These are phyloP conservation scores for Nigrospora oryzae DNA, from an alignment of 2,329 filamentous ascomycete genomes.

Conservation along the genomic window DNA sequence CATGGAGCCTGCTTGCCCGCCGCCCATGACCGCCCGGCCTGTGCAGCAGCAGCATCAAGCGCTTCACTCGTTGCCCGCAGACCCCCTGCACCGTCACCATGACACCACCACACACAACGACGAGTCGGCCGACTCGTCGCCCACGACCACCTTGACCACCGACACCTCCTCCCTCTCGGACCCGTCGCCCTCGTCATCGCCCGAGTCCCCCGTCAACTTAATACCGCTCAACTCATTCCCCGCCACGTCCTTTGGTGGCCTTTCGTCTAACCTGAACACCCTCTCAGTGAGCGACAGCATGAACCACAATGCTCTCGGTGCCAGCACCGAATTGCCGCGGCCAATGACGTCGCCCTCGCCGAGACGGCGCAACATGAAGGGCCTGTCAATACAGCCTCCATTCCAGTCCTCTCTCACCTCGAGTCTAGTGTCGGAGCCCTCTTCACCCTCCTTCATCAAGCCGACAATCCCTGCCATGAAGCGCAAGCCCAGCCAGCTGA, in stretches of 20 bases:
- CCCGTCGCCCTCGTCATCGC: conserved; percentile 83
- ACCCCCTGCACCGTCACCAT: conserved; percentile 58
- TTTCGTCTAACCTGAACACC: conserved; percentile 34
- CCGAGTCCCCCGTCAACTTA: conserved; percentile 76
- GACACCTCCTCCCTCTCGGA: conserved; percentile 88
- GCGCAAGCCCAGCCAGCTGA: conserved; percentile 70
- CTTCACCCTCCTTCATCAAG: conserved; percentile 73
- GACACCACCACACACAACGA: conserved; percentile 71
- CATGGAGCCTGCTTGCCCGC: conserved; percentile 30
- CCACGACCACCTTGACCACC: conserved; percentile 86
- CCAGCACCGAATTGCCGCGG: conserved; percentile 30
- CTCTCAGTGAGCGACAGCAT: conserved; percentile 33
- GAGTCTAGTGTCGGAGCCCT: conserved; percentile 53
- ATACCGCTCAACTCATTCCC: conserved; percentile 63
- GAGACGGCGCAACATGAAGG: conserved; percentile 74
- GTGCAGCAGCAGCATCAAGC: conserved; percentile 23
- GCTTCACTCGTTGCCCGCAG: conserved; percentile 30
- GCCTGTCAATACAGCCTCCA: conserved; percentile 67
- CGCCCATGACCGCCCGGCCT: conserved; percentile 17
- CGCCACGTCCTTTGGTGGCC: conserved; percentile 45
- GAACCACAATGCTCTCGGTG: too few species aligned
- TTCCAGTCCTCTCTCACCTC: conserved; percentile 36
- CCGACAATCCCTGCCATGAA: conserved; percentile 63
- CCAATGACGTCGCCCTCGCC: conserved; percentile 63
- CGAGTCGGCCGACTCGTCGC: conserved; percentile 87